These are phyloP conservation scores for Scorias spongiosa DNA, from an alignment of 2,329 filamentous ascomycete genomes.

Conservation along the genomic window DNA sequence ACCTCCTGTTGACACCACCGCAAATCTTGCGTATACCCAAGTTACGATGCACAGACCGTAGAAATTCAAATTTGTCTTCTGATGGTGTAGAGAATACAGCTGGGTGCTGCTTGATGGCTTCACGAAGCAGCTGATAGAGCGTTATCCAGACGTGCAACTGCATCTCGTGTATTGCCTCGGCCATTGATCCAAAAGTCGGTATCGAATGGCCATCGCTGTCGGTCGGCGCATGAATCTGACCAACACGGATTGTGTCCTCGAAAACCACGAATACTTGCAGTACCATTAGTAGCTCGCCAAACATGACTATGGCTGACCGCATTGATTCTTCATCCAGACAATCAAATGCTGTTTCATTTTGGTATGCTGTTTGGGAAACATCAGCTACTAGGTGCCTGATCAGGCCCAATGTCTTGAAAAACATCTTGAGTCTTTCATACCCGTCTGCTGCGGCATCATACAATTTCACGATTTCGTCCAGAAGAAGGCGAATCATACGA, in stretches of 20 bases:
- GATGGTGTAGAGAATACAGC: conserved; percentile 50
- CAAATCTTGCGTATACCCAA: conserved; percentile 75
- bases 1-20: conserved; percentile 70
- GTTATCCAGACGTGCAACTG: conserved; percentile 79
- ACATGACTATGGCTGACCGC: conserved; percentile 52
- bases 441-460: conserved; percentile 40
- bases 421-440: conserved; percentile 50
- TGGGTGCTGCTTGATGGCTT: conserved; percentile 53
- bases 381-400: conserved; percentile 63
- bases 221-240: conserved; percentile 48
- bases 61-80: conserved; percentile 61
- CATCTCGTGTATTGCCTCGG: conserved; percentile 56
- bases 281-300: conserved; percentile 57
- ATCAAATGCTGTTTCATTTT: conserved; percentile 58
- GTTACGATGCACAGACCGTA: conserved; percentile 70
- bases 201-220: conserved; percentile 30
- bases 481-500: conserved; percentile 69
- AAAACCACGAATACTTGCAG: conserved; percentile 67
- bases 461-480: conserved; percentile 50
- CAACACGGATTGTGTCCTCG: conserved; percentile 74
- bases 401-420: conserved; percentile 64
- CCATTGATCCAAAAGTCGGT: conserved; percentile 13
- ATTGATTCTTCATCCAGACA: conserved; percentile 72
- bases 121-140: conserved; percentile 65
- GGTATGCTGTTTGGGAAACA: conserved; percentile 50